Conservation (phyloP, 2,329 filamentous ascomycete species). For the Trichophyton simii region DNA sequence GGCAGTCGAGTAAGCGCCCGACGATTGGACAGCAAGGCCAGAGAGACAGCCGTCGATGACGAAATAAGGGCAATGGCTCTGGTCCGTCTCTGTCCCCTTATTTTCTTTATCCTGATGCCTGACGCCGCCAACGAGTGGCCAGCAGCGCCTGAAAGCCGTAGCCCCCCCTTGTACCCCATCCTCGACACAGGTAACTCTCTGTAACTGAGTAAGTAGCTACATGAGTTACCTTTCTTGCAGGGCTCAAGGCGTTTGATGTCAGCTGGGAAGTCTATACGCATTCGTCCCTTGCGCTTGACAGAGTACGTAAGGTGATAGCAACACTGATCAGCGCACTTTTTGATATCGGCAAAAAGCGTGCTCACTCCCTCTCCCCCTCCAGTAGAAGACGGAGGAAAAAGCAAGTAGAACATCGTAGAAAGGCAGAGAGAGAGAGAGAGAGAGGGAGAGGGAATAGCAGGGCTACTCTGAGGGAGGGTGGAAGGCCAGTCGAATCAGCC, state of each 20-base stretch:
- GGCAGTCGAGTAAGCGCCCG: neutral
- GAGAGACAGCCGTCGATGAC: neutral
- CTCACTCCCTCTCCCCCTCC: too few relatives aligned
- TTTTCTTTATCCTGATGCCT: neutral
- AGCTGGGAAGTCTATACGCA: too few relatives aligned
- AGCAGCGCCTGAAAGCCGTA: neutral
- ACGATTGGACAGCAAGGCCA: neutral
- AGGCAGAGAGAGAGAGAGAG: neutral
- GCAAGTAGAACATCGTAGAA: neutral
- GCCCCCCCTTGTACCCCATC: neutral
- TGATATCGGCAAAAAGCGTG: too few relatives aligned
- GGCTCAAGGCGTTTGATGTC: too few relatives aligned
- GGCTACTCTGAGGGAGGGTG: too few relatives aligned
- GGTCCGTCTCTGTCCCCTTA: neutral
- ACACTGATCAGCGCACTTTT: too few relatives aligned
- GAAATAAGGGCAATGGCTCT: neutral
- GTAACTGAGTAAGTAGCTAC: neutral
- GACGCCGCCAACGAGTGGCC: neutral
- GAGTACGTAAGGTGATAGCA: too few relatives aligned
- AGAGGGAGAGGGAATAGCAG: too few relatives aligned
- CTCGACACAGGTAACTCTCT: neutral
- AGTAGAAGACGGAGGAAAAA: neutral
- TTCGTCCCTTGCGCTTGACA: too few relatives aligned
- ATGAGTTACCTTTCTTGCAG: too few relatives aligned
- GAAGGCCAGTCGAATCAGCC: neutral